Evolutionary conservation across 331 rosid genomes (phyloP), one percentile per base, ranked within the genome.

Genomic region (Pyrus hybrid): DNA sequence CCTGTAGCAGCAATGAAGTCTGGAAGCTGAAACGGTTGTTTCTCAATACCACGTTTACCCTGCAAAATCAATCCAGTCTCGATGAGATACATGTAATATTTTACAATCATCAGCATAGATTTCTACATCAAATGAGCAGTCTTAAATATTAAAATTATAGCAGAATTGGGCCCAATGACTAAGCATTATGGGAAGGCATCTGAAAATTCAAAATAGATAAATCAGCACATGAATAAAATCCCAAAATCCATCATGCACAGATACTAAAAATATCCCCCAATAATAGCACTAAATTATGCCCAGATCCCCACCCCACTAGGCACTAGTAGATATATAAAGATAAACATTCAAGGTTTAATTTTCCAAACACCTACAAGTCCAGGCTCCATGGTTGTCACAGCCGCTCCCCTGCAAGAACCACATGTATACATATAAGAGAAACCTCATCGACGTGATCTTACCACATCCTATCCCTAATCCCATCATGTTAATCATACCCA

Each of bases 1-100:
- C 99, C 99, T 8, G 99, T 95, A 58, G 97, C 97, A 79, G 99
- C 99, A 88, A 95, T 92, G 77, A 92, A 95, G 88, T 95, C 99
- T 43, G 99, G 99, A 82, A 95, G 98, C 87, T 95, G 99, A 71
- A 95, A 95, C 18, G 99, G 99, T 61, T 91, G 97, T 75, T 95
- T 95, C 82, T 95, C 99, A 25, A 95, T 95, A 79, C 99, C 99
- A 51, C 99, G 92, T 79, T 95, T 95, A 11, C 99, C 99, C 99
- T 95, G 86, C 77, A 82, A 89, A 77, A 81, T 17, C 73, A 33
- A 79, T 78, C 69, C 69, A 80, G 49, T 33, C 23, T 20, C 8
- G 72, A 87, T 92, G 87, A 95, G 90, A 83, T 80, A 74, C 71
- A 77, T 76, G 72, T 29, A 49, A 30, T 43, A 45, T 8, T 22